A percentile compares a stretch with the other conserved stretches of the same genome.
phyloP scores from a whole-genome alignment of 148 eudicot species.

The Fagopyrum homotropicum region DNA sequence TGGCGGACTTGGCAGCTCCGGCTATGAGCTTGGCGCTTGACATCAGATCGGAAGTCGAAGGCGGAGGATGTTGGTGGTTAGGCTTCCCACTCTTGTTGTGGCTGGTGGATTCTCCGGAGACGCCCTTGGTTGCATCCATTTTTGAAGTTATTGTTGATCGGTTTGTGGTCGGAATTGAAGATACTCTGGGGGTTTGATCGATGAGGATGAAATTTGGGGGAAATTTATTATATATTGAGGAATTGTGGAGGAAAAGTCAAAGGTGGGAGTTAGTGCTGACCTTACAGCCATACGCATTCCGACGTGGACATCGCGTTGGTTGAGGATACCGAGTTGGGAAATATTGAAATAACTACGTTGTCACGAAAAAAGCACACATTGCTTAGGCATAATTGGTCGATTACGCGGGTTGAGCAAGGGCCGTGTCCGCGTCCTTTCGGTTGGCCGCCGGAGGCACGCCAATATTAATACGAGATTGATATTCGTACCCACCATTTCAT shows the following conservation, averaged over 20 bases:
- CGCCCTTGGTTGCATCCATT: conserved; percentile 9
- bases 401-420: not conserved
- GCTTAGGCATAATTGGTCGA: not conserved
- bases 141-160: not conserved
- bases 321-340: not conserved
- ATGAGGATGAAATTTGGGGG: not conserved
- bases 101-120: not conserved
- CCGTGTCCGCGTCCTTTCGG: not conserved
- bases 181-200: not conserved
- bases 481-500: too few relatives aligned
- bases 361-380: too few relatives aligned
- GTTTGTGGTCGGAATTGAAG: not conserved
- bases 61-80: conserved; percentile 12
- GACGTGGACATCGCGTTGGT: not conserved
- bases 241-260: not conserved
- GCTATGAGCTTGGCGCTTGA: conserved; percentile 46
- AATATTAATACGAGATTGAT: too few relatives aligned
- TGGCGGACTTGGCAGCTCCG: conserved; percentile 40
- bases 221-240: not conserved
- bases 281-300: not conserved
- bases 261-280: not conserved
- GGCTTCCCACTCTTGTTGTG: not conserved
- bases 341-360: too few relatives aligned
- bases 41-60: conserved; percentile 27
- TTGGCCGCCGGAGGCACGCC: not conserved